phyloP scores from a whole-genome alignment of 2,329 filamentous ascomycete genomes.

The Diaporthe humulicola region DNA sequence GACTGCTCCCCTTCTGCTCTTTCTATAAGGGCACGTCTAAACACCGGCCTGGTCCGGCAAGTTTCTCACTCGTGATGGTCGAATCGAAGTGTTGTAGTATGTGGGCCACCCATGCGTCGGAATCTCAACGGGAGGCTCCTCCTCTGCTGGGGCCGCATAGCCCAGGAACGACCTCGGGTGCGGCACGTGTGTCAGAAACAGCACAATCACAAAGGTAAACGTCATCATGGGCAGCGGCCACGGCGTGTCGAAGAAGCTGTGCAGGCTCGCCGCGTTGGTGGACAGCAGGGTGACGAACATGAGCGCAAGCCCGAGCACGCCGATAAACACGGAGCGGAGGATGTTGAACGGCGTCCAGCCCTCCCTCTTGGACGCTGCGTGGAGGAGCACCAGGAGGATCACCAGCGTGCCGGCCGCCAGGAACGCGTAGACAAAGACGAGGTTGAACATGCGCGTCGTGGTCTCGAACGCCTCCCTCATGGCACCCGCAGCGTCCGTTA shows the following conservation, averaged over 20 bases:
- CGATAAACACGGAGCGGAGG: constrained; percentile 43
- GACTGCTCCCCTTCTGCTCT: neutral
- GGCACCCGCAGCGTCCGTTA: neutral
- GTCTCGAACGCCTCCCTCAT: neutral
- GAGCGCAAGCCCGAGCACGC: constrained; percentile 44
- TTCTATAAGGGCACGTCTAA: neutral
- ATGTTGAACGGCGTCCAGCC: constrained; percentile 49
- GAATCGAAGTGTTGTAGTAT: constrained; percentile 21
- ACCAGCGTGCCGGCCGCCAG: constrained; percentile 47
- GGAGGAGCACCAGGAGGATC: constrained; percentile 47
- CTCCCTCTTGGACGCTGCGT: constrained; percentile 46
- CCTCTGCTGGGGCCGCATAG: constrained; percentile 5
- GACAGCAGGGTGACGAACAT: constrained; percentile 33
- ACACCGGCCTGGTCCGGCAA: neutral
- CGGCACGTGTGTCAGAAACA: constrained; percentile 42
- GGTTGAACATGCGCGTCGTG: constrained; percentile 20
- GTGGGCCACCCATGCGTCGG: constrained; percentile 7
- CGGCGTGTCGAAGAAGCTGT: constrained; percentile 40
- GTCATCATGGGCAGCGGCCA: constrained; percentile 49
- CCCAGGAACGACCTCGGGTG: constrained; percentile 37
- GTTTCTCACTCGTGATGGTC: constrained; percentile 11
- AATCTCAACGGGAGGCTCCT: neutral
- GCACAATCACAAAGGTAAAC: constrained; percentile 44
- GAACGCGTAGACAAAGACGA: constrained; percentile 46
- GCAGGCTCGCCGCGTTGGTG: constrained; percentile 33